Conservation (phyloP, 208 protist genomes). For the Trypanosoma brucei region DNA sequence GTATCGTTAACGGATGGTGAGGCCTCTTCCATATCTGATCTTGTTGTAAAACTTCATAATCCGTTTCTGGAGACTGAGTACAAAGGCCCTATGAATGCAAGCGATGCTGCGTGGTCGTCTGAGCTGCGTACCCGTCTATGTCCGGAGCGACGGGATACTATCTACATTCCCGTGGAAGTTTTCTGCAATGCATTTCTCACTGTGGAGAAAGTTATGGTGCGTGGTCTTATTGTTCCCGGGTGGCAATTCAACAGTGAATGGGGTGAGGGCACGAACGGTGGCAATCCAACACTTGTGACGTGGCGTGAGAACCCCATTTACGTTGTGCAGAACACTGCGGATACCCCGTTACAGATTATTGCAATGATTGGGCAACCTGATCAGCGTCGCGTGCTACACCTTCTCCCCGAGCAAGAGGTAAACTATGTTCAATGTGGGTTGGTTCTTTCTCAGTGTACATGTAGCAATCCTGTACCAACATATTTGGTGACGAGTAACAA, state of each 20-base stretch:
- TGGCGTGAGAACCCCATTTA: constrained; percentile 64
- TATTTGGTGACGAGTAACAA: constrained; percentile 80
- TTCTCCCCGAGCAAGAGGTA: constrained; percentile 46
- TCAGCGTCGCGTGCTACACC: constrained; percentile 69
- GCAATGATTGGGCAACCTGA: constrained; percentile 74
- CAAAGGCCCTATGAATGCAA: constrained; percentile 57
- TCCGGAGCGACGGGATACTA: constrained; percentile 38
- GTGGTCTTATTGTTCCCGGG: constrained; percentile 21
- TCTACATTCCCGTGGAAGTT: constrained; percentile 57
- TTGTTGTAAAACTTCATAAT: constrained; percentile 73
- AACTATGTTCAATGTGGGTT: constrained; percentile 74
- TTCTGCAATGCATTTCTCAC: constrained; percentile 50
- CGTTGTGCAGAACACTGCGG: constrained; percentile 34
- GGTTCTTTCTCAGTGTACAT: constrained; percentile 41
- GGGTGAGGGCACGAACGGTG: constrained; percentile 45
- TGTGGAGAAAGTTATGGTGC: constrained; percentile 37
- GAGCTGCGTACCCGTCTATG: constrained; percentile 26
- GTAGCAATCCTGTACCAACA: constrained; percentile 44
- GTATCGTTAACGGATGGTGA: constrained; percentile 9
- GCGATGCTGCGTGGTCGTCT: constrained; percentile 43
- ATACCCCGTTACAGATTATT: constrained; percentile 61
- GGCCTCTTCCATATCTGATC: constrained; percentile 21
- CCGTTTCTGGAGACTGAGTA: constrained; percentile 58
- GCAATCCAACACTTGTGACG: constrained; percentile 42
- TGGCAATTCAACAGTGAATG: constrained; percentile 44